Evolutionary conservation across 73 alveolate species (phyloP).

Genomic region (Paramecium caudatum): DNA sequence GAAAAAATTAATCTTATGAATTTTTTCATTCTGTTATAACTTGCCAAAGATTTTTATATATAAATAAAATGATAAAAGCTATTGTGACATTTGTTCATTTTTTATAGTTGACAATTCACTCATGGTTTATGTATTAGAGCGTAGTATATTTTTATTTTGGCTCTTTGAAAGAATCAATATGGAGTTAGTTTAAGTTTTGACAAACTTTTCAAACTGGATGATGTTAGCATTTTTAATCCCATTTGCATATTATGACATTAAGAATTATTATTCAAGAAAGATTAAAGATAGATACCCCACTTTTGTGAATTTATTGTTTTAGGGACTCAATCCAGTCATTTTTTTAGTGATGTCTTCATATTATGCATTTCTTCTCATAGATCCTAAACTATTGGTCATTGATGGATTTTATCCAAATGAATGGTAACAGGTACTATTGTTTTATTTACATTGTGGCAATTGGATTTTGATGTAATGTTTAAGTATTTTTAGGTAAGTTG

Average conservation of each 20-base stretch:
- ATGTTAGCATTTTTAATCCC: conserved; percentile 9
- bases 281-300: neutral
- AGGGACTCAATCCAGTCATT: conserved; percentile 11
- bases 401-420: conserved; percentile 11
- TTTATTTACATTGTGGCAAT: neutral
- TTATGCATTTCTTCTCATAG: neutral
- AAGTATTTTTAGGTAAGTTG: neutral
- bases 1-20: too few relatives aligned
- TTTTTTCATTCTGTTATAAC: too few relatives aligned
- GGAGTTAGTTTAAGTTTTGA: conserved; percentile 5
- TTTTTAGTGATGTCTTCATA: neutral
- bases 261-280: neutral
- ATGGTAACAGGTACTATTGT: neutral
- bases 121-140: conserved; percentile 9
- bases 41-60: too few relatives aligned
- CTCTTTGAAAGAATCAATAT: neutral
- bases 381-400: neutral
- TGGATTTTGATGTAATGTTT: neutral
- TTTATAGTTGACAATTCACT: neutral
- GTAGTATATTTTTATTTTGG: neutral
- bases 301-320: neutral
- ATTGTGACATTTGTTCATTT: conserved; percentile 2
- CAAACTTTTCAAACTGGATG: conserved; percentile 6
- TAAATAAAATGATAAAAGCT: neutral
- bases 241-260: neutral